Conservation (phyloP, 139 green algal species). For the Micractinium conductrix region DNA sequence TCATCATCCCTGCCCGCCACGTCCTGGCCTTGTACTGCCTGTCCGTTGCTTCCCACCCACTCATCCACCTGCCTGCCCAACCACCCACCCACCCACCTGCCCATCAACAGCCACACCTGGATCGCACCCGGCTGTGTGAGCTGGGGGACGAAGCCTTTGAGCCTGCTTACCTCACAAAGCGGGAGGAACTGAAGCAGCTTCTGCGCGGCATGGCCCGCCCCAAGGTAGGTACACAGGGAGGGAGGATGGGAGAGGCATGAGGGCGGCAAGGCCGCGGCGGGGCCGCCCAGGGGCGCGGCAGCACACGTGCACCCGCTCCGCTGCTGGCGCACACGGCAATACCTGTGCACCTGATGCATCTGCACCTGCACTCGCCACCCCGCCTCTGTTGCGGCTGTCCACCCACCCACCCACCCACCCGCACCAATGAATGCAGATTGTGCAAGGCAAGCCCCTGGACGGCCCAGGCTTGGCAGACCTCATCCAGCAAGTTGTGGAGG, state of each 20-base stretch:
- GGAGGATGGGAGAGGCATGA: constrained; percentile 49
- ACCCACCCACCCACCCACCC: too few species aligned
- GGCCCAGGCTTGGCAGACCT: constrained; percentile 59
- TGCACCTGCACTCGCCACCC: too few species aligned
- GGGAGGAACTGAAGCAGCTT: constrained; percentile 37
- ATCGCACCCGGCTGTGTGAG: constrained; percentile 80
- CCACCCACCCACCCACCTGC: background rate
- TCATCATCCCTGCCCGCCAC: too few species aligned
- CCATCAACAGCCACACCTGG: constrained; percentile 84
- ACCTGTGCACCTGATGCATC: too few species aligned
- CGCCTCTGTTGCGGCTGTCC: too few species aligned
- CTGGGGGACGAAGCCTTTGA: constrained; percentile 58
- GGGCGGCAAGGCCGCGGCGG: too few species aligned
- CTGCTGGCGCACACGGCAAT: too few species aligned
- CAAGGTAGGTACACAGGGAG: constrained; percentile 42
- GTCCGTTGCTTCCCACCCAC: too few species aligned
- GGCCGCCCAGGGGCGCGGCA: too few species aligned
- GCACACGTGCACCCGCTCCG: too few species aligned
- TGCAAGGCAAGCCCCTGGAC: constrained; percentile 50
- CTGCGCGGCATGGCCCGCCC: constrained; percentile 55
- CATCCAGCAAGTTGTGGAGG: constrained; percentile 60
- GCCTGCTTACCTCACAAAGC: constrained; percentile 51
- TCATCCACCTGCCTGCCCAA: too few species aligned
- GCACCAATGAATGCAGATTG: constrained; percentile 35
- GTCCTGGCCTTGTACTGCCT: background rate